Conservation (phyloP, 257 asterid species). For the Solanum boliviense region DNA sequence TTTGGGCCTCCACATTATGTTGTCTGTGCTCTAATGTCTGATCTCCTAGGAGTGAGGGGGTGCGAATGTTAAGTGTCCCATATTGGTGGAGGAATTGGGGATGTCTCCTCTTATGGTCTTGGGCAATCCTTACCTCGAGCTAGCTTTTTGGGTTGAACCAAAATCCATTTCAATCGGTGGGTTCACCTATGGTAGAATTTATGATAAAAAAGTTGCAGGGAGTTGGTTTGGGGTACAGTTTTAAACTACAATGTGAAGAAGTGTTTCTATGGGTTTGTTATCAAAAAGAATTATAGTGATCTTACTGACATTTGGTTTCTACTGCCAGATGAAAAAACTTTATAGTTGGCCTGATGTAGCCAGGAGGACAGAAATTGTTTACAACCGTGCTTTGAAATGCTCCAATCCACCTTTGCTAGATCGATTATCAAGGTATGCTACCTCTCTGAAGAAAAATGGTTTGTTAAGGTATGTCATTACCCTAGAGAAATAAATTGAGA, state of each 20-base stretch:
- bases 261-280: not conserved
- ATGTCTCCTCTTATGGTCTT: not conserved
- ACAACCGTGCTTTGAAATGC: slow-evolving; percentile 67
- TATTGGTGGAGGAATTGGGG: not conserved
- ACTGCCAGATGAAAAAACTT: slow-evolving; percentile 68
- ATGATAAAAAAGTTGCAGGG: not conserved
- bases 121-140: not conserved
- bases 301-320: not conserved
- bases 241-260: not conserved
- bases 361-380: slow-evolving; percentile 81
- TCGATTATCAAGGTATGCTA: slow-evolving; percentile 62
- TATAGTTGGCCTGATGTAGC: slow-evolving; percentile 98
- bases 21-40: not conserved
- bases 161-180: not conserved
- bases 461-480: not conserved
- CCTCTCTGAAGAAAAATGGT: not conserved
- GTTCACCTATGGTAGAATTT: not conserved
- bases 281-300: not conserved
- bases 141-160: not conserved
- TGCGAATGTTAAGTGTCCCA: not conserved
- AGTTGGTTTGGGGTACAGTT: not conserved
- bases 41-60: not conserved
- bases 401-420: slow-evolving; percentile 65
- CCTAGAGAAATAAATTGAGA: not conserved
- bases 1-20: not conserved